A percentile compares a stretch with the other conserved stretches of the same genome.
Evolutionary conservation across 805 yeast genomes (phyloP).

Genomic region (Komagataella pastoris): DNA sequence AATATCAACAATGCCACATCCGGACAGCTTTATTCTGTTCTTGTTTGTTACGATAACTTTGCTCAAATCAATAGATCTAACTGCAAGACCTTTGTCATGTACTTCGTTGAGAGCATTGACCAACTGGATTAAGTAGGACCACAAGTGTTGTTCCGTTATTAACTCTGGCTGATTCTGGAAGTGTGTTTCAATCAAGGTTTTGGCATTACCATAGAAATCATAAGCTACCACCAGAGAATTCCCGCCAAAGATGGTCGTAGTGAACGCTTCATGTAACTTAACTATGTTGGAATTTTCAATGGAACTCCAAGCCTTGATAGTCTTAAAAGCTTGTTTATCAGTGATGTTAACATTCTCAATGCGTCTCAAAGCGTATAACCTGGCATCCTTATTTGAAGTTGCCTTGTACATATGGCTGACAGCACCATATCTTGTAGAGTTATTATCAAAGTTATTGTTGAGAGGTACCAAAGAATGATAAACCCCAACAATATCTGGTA

Average conservation of each 20-base stretch:
- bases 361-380: constrained; percentile 62
- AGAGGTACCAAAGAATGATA: constrained; percentile 82
- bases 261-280: constrained; percentile 66
- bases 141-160: constrained; percentile 51
- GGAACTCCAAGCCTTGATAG: constrained; percentile 56
- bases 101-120: constrained; percentile 52
- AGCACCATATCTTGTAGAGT: constrained; percentile 32
- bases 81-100: constrained; percentile 53
- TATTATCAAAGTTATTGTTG: constrained; percentile 33
- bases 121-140: constrained; percentile 71
- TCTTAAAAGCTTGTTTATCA: constrained; percentile 45
- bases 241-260: constrained; percentile 78
- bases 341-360: constrained; percentile 44
- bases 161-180: constrained; percentile 30
- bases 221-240: constrained; percentile 63
- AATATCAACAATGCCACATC: constrained; percentile 63
- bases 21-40: constrained; percentile 57
- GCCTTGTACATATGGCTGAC: constrained; percentile 65
- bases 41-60: constrained; percentile 65
- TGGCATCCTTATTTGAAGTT: constrained; percentile 66
- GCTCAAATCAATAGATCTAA: constrained; percentile 47
- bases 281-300: constrained; percentile 47
- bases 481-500: constrained; percentile 69
- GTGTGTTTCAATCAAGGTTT: constrained; percentile 60
- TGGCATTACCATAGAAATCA: constrained; percentile 74